Evolutionary conservation across 2,329 filamentous ascomycete genomes (phyloP), one percentile per base, ranked within the genome.

Genomic region (Trichothecium roseum): DNA sequence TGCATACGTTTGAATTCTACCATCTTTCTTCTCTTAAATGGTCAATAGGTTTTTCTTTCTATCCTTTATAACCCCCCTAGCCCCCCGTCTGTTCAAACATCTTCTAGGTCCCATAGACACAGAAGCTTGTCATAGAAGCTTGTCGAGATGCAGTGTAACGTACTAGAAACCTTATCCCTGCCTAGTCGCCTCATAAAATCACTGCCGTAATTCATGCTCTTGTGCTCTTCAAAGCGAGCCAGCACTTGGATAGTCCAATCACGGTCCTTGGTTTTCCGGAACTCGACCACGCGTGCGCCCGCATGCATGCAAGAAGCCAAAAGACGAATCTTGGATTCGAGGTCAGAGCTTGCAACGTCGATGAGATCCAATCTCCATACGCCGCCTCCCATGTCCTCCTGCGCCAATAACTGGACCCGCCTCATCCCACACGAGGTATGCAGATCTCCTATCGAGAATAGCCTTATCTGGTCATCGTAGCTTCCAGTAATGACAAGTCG

Each of bases 231-330:
- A 50, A 94, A 94, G 35, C 69, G 72, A 0, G 72, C 78, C 32
- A 88, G 45, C 2, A 89, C 65, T 30, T 70, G 62, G 38, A 91
- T 78, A 1, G 49, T 51, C 72, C 80, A 86, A 24, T 24, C 42
- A 10, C 29, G 20, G n/a, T 37, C 60, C 40, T 42, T 56, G 2
- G 57, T 47, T 2, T 53, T 50, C 18, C 60, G 52, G 14, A 75
- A 48, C 28, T 66, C 59, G 6, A 81, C 49, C n/a, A 96, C 59
- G 36, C 80, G 73, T 8, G 76, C 69, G 1, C 91, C 91, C 3
- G 83, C 85, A 62, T 95, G 83, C 89, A 96, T 96, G 52, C 91
- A 95, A 31, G 86, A 94, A 13, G 81, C 88, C 28, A 95, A 63
- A n/a, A 93, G 60, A 30, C 68, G 53, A 18, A 60, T 39, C 32